Conservation (phyloP, 108 stramenopile genomes). For the Aurantiochytrium sp. region DNA sequence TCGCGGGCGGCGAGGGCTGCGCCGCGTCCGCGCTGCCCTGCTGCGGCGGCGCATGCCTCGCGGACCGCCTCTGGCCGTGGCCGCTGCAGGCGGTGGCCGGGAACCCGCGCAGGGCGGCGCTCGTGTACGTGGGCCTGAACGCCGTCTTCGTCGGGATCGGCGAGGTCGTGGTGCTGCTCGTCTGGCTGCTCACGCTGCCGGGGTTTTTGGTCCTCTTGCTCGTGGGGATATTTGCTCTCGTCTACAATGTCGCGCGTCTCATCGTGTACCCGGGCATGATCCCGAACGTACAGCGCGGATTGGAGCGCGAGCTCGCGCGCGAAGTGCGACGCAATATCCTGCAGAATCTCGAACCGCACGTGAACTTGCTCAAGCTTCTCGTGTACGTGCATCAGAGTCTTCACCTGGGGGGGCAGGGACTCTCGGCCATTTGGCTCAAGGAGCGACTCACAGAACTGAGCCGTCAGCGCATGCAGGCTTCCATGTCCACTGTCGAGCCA, state of each 20-base stretch:
- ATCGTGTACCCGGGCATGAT: neutral
- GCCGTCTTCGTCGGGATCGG: neutral
- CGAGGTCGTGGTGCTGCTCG: neutral
- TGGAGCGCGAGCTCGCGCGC: neutral
- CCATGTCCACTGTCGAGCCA: neutral
- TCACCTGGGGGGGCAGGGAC: neutral
- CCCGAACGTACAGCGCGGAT: neutral
- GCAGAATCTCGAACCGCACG: neutral
- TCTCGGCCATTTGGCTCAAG: neutral
- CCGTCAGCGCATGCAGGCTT: neutral
- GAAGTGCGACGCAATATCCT: neutral
- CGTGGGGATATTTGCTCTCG: neutral
- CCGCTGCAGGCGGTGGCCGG: neutral
- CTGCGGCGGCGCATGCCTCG: neutral
- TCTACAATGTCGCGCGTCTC: neutral
- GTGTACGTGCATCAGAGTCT: neutral
- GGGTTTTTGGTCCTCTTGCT: neutral
- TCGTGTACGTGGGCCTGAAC: neutral
- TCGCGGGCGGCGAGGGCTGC: too few species aligned
- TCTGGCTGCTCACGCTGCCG: neutral
- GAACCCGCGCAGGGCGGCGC: neutral
- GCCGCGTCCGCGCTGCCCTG: too few species aligned
- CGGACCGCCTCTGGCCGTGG: neutral
- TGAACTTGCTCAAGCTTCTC: neutral
- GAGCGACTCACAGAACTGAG: neutral